phyloP scores from a whole-genome alignment of 805 yeast species.

The Kodamaea leandrae region DNA sequence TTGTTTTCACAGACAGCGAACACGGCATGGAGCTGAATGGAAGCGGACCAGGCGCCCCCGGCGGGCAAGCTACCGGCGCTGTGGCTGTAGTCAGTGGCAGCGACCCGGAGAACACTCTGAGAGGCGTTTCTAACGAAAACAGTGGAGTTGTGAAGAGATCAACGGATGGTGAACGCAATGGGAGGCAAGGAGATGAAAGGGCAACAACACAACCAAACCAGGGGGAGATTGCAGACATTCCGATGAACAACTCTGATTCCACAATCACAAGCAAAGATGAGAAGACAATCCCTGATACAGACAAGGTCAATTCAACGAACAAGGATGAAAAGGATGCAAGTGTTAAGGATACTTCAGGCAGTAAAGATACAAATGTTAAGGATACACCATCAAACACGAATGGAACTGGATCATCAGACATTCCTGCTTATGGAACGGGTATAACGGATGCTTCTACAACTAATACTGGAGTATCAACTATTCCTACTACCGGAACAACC shows the following conservation, averaged over 20 bases:
- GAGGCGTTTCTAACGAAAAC: too few species aligned
- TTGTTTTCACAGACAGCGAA: neutral
- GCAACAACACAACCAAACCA: too few species aligned
- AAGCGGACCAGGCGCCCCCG: neutral
- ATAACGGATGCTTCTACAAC: neutral
- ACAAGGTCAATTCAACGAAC: neutral
- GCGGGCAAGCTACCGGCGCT: too few species aligned
- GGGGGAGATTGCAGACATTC: too few species aligned
- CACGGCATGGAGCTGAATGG: conserved; percentile 1
- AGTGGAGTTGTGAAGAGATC: too few species aligned
- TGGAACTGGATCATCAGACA: neutral
- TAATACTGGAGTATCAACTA: neutral
- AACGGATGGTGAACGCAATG: too few species aligned
- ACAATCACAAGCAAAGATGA: neutral
- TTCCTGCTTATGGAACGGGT: neutral
- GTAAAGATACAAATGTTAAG: too few species aligned
- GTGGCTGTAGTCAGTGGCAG: too few species aligned
- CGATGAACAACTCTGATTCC: neutral
- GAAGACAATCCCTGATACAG: neutral
- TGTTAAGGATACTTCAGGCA: too few species aligned
- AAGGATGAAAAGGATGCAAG: neutral
- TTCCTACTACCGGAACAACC: neutral
- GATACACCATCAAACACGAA: neutral
- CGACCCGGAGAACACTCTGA: too few species aligned
- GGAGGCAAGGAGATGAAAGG: too few species aligned